A percentile compares a stretch with the other conserved stretches of the same genome.
These are phyloP conservation scores for Yarrowia keelungensis DNA, from an alignment of 805 yeast genomes.

Conservation along the genomic window DNA sequence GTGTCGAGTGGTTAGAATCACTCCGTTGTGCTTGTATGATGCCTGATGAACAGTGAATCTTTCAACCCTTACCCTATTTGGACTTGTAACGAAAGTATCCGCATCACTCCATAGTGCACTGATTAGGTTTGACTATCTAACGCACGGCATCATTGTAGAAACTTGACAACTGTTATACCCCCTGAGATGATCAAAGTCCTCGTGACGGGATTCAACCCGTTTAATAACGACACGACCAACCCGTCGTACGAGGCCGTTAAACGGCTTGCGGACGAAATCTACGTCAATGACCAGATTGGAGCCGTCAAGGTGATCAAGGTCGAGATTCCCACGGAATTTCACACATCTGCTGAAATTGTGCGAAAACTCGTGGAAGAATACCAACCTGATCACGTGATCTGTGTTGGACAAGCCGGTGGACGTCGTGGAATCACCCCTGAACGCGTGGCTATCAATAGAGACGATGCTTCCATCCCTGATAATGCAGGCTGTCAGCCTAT, in stretches of 20 bases:
- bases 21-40: neutral
- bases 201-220: slow-evolving; percentile 22
- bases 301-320: slow-evolving; percentile 12
- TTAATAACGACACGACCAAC: slow-evolving; percentile 9
- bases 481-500: slow-evolving; percentile 2
- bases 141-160: slow-evolving; percentile 19
- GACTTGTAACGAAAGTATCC: too few species aligned
- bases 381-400: slow-evolving; percentile 13
- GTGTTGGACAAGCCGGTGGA: slow-evolving; percentile 36
- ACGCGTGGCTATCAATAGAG: slow-evolving; percentile 25
- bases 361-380: neutral
- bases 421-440: slow-evolving; percentile 34
- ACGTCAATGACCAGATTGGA: slow-evolving; percentile 11
- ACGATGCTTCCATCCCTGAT: slow-evolving; percentile 26
- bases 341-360: neutral
- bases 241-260: slow-evolving; percentile 38
- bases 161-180: too few species aligned
- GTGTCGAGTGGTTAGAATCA: neutral
- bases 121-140: slow-evolving; percentile 18
- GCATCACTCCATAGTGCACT: neutral
- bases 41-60: slow-evolving; percentile 7
- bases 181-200: slow-evolving; percentile 2
- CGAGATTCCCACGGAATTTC: slow-evolving; percentile 31
- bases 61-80: slow-evolving; percentile 1
- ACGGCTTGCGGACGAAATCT: slow-evolving; percentile 9